Conservation (phyloP, 106 monocot genomes). For the Dioscorea dumetorum region DNA sequence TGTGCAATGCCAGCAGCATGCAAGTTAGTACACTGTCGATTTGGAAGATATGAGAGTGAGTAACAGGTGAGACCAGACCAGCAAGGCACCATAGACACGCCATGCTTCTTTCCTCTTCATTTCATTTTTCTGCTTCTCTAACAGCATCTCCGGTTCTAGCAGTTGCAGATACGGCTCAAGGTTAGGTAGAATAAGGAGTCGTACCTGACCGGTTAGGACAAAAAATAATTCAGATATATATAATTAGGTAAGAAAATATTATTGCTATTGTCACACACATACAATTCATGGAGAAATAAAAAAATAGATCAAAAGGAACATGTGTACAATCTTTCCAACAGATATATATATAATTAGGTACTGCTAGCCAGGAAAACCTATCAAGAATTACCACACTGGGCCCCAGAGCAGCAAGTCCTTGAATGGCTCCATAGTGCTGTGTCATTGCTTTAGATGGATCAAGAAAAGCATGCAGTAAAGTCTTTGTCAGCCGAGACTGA, state of each 20-base stretch:
- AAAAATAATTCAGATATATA: constrained; percentile 5
- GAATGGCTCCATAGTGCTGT: constrained; percentile 96
- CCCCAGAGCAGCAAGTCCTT: constrained; percentile 85
- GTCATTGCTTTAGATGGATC: constrained; percentile 92
- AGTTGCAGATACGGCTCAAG: constrained; percentile 89
- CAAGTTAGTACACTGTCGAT: background rate
- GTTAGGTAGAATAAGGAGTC: constrained; percentile 87
- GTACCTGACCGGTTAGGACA: constrained; percentile 41
- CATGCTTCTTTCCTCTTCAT: constrained; percentile 96
- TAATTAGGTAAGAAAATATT: background rate
- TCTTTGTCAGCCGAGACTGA: constrained; percentile 80
- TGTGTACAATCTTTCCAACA: no score
- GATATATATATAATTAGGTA: constrained; percentile 3
- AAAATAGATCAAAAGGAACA: no score
- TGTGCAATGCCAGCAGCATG: constrained; percentile 10
- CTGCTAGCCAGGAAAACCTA: background rate
- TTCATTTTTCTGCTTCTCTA: constrained; percentile 97
- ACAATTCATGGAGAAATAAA: no score
- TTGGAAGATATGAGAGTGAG: background rate
- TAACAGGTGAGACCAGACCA: constrained; percentile 38
- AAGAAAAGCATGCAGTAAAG: constrained; percentile 84
- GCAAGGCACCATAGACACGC: constrained; percentile 93
- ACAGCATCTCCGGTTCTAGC: constrained; percentile 86
- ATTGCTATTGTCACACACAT: no score
- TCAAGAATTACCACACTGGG: constrained; percentile 61